Evolutionary conservation across 257 asterid species (phyloP).

Genomic region (Solanum tarapatanum): DNA sequence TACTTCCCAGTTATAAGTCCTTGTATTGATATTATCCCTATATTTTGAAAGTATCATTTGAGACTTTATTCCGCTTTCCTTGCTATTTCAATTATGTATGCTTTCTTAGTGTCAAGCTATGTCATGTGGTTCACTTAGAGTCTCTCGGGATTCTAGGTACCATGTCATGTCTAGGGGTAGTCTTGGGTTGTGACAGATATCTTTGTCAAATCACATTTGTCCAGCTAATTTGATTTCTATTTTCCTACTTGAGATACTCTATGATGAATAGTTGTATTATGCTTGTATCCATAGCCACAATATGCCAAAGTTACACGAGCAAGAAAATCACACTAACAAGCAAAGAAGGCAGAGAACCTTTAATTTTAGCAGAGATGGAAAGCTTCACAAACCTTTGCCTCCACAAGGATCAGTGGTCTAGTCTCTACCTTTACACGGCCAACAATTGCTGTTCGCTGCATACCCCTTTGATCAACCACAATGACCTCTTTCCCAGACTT

Average conservation of each 20-base stretch:
- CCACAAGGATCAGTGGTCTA: slow-evolving; percentile 66
- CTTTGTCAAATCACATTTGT: background rate
- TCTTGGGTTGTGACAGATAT: background rate
- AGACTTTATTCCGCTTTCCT: background rate
- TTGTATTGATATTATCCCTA: background rate
- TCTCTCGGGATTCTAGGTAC: background rate
- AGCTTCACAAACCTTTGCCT: slow-evolving; percentile 52
- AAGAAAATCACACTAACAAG: background rate
- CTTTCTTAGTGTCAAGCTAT: background rate
- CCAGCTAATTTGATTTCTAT: background rate
- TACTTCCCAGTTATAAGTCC: background rate
- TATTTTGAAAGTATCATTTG: background rate
- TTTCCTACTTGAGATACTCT: background rate
- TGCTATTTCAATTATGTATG: no score
- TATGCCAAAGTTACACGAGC: background rate
- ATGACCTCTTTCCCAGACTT: slow-evolving; percentile 71
- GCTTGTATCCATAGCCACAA: background rate
- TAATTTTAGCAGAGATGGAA: background rate
- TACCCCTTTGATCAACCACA: slow-evolving; percentile 59
- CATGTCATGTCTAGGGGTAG: background rate
- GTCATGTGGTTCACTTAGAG: background rate
- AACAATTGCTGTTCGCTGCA: slow-evolving; percentile 63
- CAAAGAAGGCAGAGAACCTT: background rate
- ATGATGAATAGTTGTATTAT: background rate
- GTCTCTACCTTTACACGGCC: slow-evolving; percentile 93